Evolutionary conservation across 129 eudicot genomes (phyloP).

Genomic region (sunflower (Helianthus annuus)): HanXRQr2.0-SUNRISE NC_035439.2:114965641-114966140

Average conservation of each 20-base stretch:
- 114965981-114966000: neutral
- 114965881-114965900: neutral
- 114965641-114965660: too few species aligned
- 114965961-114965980: neutral
- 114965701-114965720: too few species aligned
- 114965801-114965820: too few species aligned
- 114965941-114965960: conserved; percentile 8
- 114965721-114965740: too few species aligned
- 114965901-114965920: neutral
- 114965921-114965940: conserved; percentile 19
- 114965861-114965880: too few species aligned
- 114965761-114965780: too few species aligned
- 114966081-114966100: conserved; percentile 88
- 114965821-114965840: too few species aligned
- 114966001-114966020: conserved; percentile 19
- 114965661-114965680: too few species aligned
- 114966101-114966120: conserved; percentile 91
- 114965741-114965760: too few species aligned
- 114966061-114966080: conserved; percentile 23
- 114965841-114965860: too few species aligned
- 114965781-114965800: too few species aligned
- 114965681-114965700: too few species aligned
- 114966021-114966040: conserved; percentile 18
- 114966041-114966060: neutral
- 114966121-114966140: conserved; percentile 69